Base-by-base conservation (phyloP, 495 filamentous ascomycete genomes). In the Podospora fimiseda region DNA sequence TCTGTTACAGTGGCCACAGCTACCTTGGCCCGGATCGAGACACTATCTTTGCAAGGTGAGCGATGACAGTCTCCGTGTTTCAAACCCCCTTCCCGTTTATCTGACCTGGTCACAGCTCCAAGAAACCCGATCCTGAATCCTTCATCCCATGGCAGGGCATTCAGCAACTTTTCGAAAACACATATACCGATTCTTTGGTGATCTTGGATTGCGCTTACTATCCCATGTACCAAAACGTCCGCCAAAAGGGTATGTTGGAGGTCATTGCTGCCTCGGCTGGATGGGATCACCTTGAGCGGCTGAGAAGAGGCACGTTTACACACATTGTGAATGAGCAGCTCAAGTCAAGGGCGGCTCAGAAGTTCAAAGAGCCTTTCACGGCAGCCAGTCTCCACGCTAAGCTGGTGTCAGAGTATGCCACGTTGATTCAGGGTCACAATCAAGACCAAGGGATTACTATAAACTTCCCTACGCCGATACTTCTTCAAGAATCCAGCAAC, bases 121-220 rank as follows among this genome's bases (percentile, higher is more conserved):
- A 64, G 44, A 64, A 70, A 49, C 59, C 67, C 13, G 67, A 70
- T 41, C 65, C 68, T 15, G 61, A 62, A 18, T 64, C 64, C 22
- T 66, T 63, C 41, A 70, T 76, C 22, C 68, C 71, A 48, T 78
- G 74, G 74, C 72, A 62, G 46, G 64, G 61, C 41, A 74, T 78
- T 36, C 73, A 76, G 61, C 65, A 66, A 33, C 67, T 68, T n/a
- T 59, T 78, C 27, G 73, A 76, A 52, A 64, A 71, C 43, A 70
- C 71, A 1, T 61, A 61, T 6, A 65, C 72, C 11, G 74, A 78
- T 43, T 70, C 68, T 3, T 56, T 78, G n/a, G 66, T 78, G 57
- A 55, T 78, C n/a, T 71, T 78, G 71, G 74, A 78, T 61, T 63
- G 72, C 23, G 70, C 71, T 0, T 75, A 76, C 52, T 76, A 70